Evolutionary conservation across 2,329 filamentous ascomycete genomes (phyloP).

Genomic region (Apiospora sp.): DNA sequence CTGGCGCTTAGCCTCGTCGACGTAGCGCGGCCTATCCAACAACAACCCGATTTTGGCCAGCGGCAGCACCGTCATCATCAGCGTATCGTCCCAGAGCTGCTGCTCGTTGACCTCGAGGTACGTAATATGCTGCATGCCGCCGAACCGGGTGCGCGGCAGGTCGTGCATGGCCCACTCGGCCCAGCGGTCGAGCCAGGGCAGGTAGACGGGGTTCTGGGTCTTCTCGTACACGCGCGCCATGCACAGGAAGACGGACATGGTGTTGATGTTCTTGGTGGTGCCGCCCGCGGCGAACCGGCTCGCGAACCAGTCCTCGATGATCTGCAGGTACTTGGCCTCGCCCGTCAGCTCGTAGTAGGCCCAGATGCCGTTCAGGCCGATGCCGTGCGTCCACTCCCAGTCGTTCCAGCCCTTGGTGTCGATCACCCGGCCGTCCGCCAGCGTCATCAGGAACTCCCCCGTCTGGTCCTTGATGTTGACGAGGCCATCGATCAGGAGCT

Average conservation of each 20-base stretch:
- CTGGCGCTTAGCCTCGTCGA: slow-evolving; percentile 80
- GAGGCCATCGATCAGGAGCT: slow-evolving; percentile 74
- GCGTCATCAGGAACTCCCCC: slow-evolving; percentile 75
- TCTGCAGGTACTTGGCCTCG: slow-evolving; percentile 64
- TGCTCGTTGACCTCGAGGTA: slow-evolving; percentile 75
- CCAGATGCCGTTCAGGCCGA: slow-evolving; percentile 83
- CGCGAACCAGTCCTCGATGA: slow-evolving; percentile 78
- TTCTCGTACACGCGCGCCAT: slow-evolving; percentile 82
- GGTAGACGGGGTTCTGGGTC: slow-evolving; percentile 71
- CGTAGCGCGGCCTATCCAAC: slow-evolving; percentile 73
- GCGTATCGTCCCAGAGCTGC: slow-evolving; percentile 84
- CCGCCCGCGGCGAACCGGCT: slow-evolving; percentile 72
- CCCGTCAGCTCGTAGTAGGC: slow-evolving; percentile 80
- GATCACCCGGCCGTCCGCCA: slow-evolving; percentile 78
- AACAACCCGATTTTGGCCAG: slow-evolving; percentile 81
- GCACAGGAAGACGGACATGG: slow-evolving; percentile 80
- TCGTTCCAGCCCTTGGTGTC: slow-evolving; percentile 86
- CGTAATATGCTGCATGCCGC: slow-evolving; percentile 79
- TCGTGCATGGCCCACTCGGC: slow-evolving; percentile 85
- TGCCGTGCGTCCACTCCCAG: slow-evolving; percentile 85
- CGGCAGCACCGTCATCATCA: slow-evolving; percentile 88
- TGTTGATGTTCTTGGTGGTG: slow-evolving; percentile 88
- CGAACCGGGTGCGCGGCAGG: slow-evolving; percentile 73
- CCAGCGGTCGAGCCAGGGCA: slow-evolving; percentile 83
- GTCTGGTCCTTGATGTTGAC: slow-evolving; percentile 80